phyloP scores from a whole-genome alignment of 2,329 filamentous ascomycete species.

The Penicillium sp. region DNA sequence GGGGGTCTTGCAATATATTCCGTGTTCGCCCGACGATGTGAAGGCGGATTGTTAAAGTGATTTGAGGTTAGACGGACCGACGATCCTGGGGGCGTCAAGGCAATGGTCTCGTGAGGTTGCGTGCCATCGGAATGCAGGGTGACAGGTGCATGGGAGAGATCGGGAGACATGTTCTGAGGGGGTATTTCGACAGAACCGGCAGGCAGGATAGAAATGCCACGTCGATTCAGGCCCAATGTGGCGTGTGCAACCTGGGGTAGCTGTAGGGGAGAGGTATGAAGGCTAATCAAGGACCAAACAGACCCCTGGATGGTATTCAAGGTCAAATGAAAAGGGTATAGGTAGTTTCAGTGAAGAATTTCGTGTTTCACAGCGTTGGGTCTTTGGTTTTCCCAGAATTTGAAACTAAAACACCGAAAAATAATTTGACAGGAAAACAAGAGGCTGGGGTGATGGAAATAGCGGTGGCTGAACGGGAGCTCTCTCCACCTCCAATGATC shows the following conservation, averaged over 20 bases:
- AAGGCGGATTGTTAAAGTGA: constrained; percentile 19
- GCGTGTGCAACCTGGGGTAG: constrained; percentile 16
- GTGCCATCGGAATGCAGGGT: constrained; percentile 27
- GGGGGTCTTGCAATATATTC: constrained; percentile 30
- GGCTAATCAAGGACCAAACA: background rate
- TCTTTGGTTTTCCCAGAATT: constrained; percentile 1
- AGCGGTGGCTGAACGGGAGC: constrained; percentile 34
- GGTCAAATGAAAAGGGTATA: background rate
- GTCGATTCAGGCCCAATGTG: constrained; percentile 24
- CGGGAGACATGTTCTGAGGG: constrained; percentile 15
- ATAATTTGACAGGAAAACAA: constrained; percentile 18
- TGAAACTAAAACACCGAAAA: background rate
- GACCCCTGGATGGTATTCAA: background rate
- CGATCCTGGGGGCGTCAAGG: constrained; percentile 18
- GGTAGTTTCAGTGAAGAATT: background rate
- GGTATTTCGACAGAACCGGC: constrained; percentile 5
- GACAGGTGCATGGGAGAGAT: constrained; percentile 13
- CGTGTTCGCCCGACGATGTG: constrained; percentile 36
- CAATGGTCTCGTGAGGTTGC: constrained; percentile 20
- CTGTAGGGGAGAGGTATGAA: background rate
- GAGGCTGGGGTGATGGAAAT: constrained; percentile 29
- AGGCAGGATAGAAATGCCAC: constrained; percentile 32
- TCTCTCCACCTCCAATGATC: constrained; percentile 20
- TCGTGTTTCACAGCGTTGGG: constrained; percentile 2
- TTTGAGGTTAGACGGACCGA: constrained; percentile 15